These are phyloP conservation scores for Acanthamoeba sp. DNA, from an alignment of 208 protist species.

Conservation along the genomic window DNA sequence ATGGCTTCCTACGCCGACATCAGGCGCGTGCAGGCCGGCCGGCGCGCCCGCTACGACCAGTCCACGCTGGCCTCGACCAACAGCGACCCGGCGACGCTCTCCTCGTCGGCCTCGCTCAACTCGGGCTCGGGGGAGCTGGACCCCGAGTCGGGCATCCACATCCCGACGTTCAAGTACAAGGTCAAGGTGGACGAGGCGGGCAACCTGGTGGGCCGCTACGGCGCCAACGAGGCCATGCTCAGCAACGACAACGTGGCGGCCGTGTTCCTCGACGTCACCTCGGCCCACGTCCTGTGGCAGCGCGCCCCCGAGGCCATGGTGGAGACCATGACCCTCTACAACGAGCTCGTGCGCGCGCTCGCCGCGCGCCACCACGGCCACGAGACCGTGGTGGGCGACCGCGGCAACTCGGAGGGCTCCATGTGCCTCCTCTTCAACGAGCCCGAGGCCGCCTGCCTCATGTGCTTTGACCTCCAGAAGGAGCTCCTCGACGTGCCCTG, in stretches of 20 bases:
- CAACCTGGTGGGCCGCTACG: conserved; percentile 16
- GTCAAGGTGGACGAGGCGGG: conserved; percentile 1
- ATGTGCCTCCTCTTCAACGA: conserved; percentile 1
- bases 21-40: neutral
- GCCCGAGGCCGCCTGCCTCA: neutral
- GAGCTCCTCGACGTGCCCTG: neutral
- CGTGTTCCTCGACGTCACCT: conserved; percentile 42
- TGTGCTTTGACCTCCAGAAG: conserved; percentile 38
- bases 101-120: neutral
- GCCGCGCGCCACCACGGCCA: neutral
- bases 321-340: conserved; percentile 34
- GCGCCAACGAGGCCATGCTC: neutral
- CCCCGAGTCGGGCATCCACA: neutral
- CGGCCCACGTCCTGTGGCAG: conserved; percentile 30
- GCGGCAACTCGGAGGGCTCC: conserved; percentile 14
- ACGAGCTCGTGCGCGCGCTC: conserved; percentile 13
- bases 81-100: neutral
- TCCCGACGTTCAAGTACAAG: conserved; percentile 13
- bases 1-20: conserved; percentile 27
- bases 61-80: conserved; percentile 5
- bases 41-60: neutral
- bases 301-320: neutral
- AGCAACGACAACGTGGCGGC: neutral
- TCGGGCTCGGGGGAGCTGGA: neutral
- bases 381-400: conserved; percentile 28